phyloP scores from a whole-genome alignment of 495 filamentous ascomycete species.

The Friedmanniomyces simplex region DNA sequence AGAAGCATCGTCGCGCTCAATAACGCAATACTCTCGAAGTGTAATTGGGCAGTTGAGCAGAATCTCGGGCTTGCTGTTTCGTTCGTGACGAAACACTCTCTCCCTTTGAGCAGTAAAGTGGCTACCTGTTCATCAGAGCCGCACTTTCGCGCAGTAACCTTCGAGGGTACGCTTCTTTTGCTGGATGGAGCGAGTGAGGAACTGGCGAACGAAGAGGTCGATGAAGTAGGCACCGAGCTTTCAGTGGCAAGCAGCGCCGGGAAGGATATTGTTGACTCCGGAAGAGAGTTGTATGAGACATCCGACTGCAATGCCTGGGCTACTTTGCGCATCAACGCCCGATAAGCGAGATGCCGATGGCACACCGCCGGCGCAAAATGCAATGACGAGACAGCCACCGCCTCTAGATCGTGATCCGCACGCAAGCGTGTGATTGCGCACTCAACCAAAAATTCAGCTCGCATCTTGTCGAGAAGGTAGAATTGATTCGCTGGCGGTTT shows the following conservation, averaged over 20 bases:
- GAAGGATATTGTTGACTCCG: conserved; percentile 81
- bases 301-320: conserved; percentile 62
- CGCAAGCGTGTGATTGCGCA: background rate
- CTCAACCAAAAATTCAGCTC: background rate
- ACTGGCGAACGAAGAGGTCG: no score
- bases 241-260: conserved; percentile 38
- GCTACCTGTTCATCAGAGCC: background rate
- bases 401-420: background rate
- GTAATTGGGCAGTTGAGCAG: background rate
- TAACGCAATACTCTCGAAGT: background rate
- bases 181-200: background rate
- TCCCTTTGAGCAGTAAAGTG: background rate
- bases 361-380: background rate
- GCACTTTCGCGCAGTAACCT: background rate
- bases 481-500: background rate
- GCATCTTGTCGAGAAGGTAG: background rate
- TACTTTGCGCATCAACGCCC: conserved; percentile 47
- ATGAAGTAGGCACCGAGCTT: no score
- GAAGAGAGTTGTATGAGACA: conserved; percentile 76
- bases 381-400: background rate
- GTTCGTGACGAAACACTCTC: background rate
- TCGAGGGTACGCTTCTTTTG: background rate
- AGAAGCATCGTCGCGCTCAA: conserved; percentile 44
- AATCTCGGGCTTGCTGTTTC: background rate
- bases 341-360: conserved; percentile 31